Base-by-base conservation (phyloP, 495 filamentous ascomycete species). In the Sporormia fimetaria region DNA sequence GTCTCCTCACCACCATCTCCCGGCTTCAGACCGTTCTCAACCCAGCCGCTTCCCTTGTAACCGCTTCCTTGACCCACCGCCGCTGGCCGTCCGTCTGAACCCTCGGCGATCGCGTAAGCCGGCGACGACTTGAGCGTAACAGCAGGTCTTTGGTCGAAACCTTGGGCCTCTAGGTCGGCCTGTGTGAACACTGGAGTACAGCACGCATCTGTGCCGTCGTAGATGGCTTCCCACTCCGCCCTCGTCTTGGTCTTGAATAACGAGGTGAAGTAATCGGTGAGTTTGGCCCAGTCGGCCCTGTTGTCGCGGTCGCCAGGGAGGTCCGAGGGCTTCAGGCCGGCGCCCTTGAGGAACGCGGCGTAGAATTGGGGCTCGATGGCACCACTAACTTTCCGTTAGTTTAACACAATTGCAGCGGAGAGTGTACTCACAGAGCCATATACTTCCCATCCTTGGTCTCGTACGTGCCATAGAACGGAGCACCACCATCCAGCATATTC, bases 311-410 rank as follows among this genome's bases (percentile, higher is more conserved):
- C 66, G 15, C 54, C 55, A 7, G 80, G 75, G 42, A 81, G 69
- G 1, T 66, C 59, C 9, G 60, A 57, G 6, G 64, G 58, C 0
- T 59, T 53, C n/a, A 87, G 57, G 4, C 64, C 69, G 21, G 94
- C 58, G 12, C 80, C 75, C 43, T 70, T 65, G 2, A 93, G 42
- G 36, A 96, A 59, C 3, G 63, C 68, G 4, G 57, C 58, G 49
- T 81, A 94, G 61, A 96, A 96, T 54, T 83, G 76, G 40, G 80
- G 80, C 62, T 96, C 88, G 21, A 96, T 57, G 8, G 87, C 84
- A 0, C 88, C 88, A 23, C 57, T 60, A 21, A 17, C 15, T 4
- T 20, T 2, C n/a, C 4, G 35, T 47, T 31, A 49, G 29, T 22
- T 37, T 29, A 10, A 20, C 9, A 10, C 16, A 45, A 20, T 17